Evolutionary conservation across 371 early-diverging fungal genomes (phyloP), one percentile per base, ranked within the genome.

Genomic region (Apophysomyces variabilis): DNA sequence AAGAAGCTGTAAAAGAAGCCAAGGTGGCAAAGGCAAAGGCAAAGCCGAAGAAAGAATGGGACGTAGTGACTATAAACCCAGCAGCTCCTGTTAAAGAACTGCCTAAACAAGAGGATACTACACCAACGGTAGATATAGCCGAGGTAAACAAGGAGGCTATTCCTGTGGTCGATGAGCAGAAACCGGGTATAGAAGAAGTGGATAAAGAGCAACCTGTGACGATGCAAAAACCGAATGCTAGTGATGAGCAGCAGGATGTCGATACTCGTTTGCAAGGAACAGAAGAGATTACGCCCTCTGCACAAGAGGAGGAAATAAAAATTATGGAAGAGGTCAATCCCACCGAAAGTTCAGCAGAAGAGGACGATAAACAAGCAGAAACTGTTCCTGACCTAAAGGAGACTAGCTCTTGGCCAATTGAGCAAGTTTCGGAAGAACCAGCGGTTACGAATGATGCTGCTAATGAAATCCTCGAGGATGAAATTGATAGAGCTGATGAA

Each of bases 1-100:
- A 81, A 59, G 71, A 76, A 71, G 75, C 75, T 4, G 63, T 76
- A 61, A 61, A 71, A 21, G 54, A 50, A 21, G 54, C 54, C 21
- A 65, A 63, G 61, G 68, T 57, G 59, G 16, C 63, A 38, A 65
- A 61, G 18, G 47, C 41, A 61, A 14, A 50, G 18, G 57, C 62
- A 66, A 57, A 61, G 45, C 21, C 61, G 26, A 56, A 64, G 64
- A 57, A 64, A 13, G 57, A 57, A 41, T 21, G 57, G 14, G 44
- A 64, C 26, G 14, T 44, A 13, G 47, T 50, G 21, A 50, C 16
- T 5, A 26, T 50, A 9, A 21, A n/a, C 8, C 54, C 4, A 7
- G 21, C 21, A 7, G 54, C 54, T 21, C 54, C 54, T n/a, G 54
- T 35, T 47, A 32, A 43, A 32, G n/a, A 61, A 38, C 32, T 36